These are phyloP conservation scores for Neobulgaria alba DNA, from an alignment of 2,329 filamentous ascomycete species.

Conservation along the genomic window DNA sequence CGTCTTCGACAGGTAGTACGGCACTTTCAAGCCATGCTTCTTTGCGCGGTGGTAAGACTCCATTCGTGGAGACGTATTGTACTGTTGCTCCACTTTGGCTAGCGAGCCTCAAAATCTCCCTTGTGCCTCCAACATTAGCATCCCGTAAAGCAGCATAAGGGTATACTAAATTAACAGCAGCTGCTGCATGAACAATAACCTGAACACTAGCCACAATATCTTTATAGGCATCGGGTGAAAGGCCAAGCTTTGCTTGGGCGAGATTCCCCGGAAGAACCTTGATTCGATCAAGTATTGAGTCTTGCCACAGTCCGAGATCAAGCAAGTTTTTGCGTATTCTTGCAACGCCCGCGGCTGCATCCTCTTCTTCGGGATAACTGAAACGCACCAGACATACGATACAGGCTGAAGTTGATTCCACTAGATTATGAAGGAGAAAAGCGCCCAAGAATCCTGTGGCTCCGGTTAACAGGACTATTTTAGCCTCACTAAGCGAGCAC, in stretches of 20 bases:
- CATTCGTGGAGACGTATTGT: slow-evolving; percentile 74
- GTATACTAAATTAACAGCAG: slow-evolving; percentile 73
- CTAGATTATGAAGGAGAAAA: slow-evolving; percentile 66
- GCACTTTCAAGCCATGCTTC: slow-evolving; percentile 64
- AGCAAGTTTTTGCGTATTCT: slow-evolving; percentile 67
- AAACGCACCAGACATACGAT: slow-evolving; percentile 66
- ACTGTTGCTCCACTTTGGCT: slow-evolving; percentile 59
- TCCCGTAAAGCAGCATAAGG: slow-evolving; percentile 68
- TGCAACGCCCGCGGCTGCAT: slow-evolving; percentile 58
- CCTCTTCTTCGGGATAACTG: slow-evolving; percentile 58
- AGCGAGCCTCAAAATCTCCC: slow-evolving; percentile 65
- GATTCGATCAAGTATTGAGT: slow-evolving; percentile 68
- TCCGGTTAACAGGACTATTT: slow-evolving; percentile 72
- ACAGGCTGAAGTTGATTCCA: slow-evolving; percentile 47
- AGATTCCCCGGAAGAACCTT: slow-evolving; percentile 69
- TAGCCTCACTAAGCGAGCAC: slow-evolving; percentile 24
- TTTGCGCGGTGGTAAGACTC: slow-evolving; percentile 62
- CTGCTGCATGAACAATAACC: slow-evolving; percentile 69
- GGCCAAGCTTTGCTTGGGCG: slow-evolving; percentile 58
- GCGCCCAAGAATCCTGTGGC: slow-evolving; percentile 83
- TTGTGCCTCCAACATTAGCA: slow-evolving; percentile 72
- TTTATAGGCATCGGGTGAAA: slow-evolving; percentile 56
- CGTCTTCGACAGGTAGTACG: slow-evolving; percentile 58
- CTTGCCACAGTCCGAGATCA: slow-evolving; percentile 70
- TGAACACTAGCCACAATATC: slow-evolving; percentile 56